phyloP scores from a whole-genome alignment of 208 protist species.

The Wallacemonas collosoma region DNA sequence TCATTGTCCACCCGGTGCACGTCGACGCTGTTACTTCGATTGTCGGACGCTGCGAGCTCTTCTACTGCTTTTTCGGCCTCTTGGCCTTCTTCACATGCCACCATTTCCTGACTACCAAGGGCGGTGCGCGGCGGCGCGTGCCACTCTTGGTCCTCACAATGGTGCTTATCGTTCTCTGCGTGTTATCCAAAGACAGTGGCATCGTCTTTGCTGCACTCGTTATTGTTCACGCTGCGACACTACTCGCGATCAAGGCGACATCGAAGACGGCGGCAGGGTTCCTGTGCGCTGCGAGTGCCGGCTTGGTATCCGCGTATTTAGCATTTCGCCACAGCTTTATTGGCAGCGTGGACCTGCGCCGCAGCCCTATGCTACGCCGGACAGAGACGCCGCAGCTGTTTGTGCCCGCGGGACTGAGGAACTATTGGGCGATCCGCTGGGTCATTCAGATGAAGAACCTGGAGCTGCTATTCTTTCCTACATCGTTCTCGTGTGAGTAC shows the following conservation, averaged over 20 bases:
- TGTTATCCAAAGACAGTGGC: conserved; percentile 78
- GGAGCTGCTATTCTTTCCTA: conserved; percentile 81
- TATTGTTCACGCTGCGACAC: conserved; percentile 44
- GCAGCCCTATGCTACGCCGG: conserved; percentile 55
- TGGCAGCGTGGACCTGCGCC: conserved; percentile 45
- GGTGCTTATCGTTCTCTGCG: conserved; percentile 34
- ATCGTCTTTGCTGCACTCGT: conserved; percentile 71
- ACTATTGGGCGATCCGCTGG: conserved; percentile 53
- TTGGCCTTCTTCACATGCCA: conserved; percentile 45
- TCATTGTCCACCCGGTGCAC: conserved; percentile 85
- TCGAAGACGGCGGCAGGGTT: conserved; percentile 11
- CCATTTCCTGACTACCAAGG: conserved; percentile 24
- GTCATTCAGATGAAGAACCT: conserved; percentile 83
- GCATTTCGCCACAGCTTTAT: conserved; percentile 50
- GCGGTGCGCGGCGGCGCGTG: background rate
- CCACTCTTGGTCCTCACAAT: conserved; percentile 21
- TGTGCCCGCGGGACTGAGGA: conserved; percentile 28
- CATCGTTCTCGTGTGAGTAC: conserved; percentile 87
- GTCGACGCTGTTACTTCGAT: conserved; percentile 86
- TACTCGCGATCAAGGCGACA: conserved; percentile 33
- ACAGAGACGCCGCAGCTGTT: conserved; percentile 88
- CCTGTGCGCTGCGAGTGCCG: conserved; percentile 19
- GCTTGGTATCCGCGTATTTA: conserved; percentile 49
- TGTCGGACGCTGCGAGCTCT: conserved; percentile 77
- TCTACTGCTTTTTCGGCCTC: conserved; percentile 72